Evolutionary conservation across 768 basidiomycete genomes (phyloP).

Genomic region (Lactifluus echinatus): DNA sequence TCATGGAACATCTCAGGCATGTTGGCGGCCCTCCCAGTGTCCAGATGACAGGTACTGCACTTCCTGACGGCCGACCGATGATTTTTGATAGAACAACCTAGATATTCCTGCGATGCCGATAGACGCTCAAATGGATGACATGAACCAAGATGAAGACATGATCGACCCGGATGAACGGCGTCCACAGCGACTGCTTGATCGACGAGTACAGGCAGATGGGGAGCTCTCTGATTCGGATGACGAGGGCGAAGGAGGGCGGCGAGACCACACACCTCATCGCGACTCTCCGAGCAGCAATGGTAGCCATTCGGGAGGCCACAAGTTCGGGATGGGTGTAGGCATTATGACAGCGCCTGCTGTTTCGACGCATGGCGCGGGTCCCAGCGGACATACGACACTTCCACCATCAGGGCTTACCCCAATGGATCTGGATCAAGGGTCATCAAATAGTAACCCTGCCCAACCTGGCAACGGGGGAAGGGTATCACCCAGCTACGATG

Average conservation of each 20-base stretch:
- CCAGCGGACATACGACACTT: conserved; percentile 35
- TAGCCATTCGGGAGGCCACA: conserved; percentile 33
- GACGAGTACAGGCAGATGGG: conserved; percentile 72
- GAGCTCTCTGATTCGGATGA: conserved; percentile 97
- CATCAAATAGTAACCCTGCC: conserved; percentile 2
- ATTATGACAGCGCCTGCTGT: conserved; percentile 57
- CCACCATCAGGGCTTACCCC: conserved; percentile 12
- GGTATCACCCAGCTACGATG: conserved; percentile 9
- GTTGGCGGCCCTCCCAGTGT: conserved; percentile 86
- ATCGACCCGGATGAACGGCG: conserved; percentile 69
- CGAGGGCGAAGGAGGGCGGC: conserved; percentile 83
- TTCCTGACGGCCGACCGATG: neutral
- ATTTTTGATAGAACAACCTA: conserved; percentile 26
- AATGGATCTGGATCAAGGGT: conserved; percentile 16
- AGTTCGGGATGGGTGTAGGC: conserved; percentile 58
- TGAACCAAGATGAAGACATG: conserved; percentile 75
- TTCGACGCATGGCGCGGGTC: conserved; percentile 63
- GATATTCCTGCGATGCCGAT: conserved; percentile 81
- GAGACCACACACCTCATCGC: conserved; percentile 51
- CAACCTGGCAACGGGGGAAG: conserved; percentile 2
- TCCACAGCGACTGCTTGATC: conserved; percentile 70
- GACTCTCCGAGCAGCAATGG: conserved; percentile 31
- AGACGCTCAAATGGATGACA: conserved; percentile 77
- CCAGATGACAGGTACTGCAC: conserved; percentile 68
- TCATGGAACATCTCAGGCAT: conserved; percentile 84